Base-by-base conservation (phyloP, 2,329 filamentous ascomycete species). In the Beauveria medogensis region DNA sequence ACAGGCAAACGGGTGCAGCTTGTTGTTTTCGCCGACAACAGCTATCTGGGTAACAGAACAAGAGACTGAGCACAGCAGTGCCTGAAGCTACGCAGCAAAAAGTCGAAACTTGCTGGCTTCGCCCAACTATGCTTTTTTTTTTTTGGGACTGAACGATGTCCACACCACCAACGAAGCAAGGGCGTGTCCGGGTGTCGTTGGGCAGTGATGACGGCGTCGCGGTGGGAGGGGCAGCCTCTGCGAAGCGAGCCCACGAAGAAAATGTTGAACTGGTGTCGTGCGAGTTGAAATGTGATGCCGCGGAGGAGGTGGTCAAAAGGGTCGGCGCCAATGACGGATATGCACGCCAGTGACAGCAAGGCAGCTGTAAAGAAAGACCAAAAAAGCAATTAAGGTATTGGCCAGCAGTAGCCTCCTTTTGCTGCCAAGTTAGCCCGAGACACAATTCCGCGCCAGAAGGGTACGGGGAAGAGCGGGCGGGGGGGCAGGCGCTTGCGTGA, bases 111-210 rank as follows among this genome's bases (percentile, higher is more conserved):
- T 14, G 12, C 30, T 34, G 30, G 12, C 30, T 12, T 34, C 12
- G 30, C 34, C 10, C 22, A n/a, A 1, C 12, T 41, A 9, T 18
- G 14, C 20, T 47, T 10, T 34, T 30, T n/a, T n/a, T 55, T 22
- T 41, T 18, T 10, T 22, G 20, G 30, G 24, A 10, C 24, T 30
- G 12, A 43, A 14, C 22, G n/a, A 40, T 55, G 44, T n/a, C 58
- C 58, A 55, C 51, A 60, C 58, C 58, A 60, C 58, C 50, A 60
- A 12, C 43, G 51, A 55, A 60, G 24, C 30, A 55, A 60, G 58
- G 43, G 50, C 41, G 50, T 26, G 16, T 18, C 14, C n/a, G 43
- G 28, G n/a, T 43, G 34, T 58, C 46, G 56, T 44, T 43, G 47
- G 47, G 56, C 34, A 50, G 26, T 46, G 22, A 44, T 46, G 53